Evolutionary conservation across 192 early-diverging fungal genomes (phyloP).

Genomic region (Dissophora globulifera): DNA sequence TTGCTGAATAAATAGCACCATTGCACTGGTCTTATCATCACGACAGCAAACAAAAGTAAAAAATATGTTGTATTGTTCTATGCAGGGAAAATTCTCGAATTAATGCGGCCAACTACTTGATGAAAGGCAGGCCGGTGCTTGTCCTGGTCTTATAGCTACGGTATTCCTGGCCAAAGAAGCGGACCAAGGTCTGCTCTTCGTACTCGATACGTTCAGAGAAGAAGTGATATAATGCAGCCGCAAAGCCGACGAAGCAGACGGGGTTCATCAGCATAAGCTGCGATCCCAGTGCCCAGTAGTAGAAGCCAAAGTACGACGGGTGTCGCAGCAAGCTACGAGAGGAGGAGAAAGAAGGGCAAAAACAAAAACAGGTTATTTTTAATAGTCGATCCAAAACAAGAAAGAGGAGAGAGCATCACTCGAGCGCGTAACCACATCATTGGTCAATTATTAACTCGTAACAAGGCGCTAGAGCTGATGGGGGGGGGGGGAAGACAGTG

Average conservation of each 20-base stretch:
- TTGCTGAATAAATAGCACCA: slow-evolving; percentile 5
- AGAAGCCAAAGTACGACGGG: slow-evolving; percentile 96
- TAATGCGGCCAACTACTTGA: slow-evolving; percentile 39
- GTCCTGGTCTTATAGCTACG: slow-evolving; percentile 70
- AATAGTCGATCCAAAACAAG: slow-evolving; percentile 3
- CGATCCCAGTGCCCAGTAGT: slow-evolving; percentile 86
- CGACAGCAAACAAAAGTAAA: too few relatives aligned
- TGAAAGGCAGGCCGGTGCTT: slow-evolving; percentile 77
- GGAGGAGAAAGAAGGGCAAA: background rate
- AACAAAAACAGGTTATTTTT: too few relatives aligned
- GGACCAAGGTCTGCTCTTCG: slow-evolving; percentile 79
- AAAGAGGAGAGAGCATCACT: slow-evolving; percentile 9
- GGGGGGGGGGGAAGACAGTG: too few relatives aligned
- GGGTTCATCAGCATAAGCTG: slow-evolving; percentile 87
- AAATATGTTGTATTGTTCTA: background rate
- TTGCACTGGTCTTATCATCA: too few relatives aligned
- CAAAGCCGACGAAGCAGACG: slow-evolving; percentile 74
- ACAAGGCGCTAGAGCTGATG: background rate
- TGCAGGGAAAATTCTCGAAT: background rate
- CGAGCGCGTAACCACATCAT: too few relatives aligned
- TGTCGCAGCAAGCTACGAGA: slow-evolving; percentile 79
- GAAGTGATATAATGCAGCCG: slow-evolving; percentile 73
- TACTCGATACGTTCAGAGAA: slow-evolving; percentile 80
- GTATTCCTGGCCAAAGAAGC: slow-evolving; percentile 89
- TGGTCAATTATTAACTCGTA: background rate